Conservation (phyloP, 305 asterid species). For the Rubia peregrina region DNA sequence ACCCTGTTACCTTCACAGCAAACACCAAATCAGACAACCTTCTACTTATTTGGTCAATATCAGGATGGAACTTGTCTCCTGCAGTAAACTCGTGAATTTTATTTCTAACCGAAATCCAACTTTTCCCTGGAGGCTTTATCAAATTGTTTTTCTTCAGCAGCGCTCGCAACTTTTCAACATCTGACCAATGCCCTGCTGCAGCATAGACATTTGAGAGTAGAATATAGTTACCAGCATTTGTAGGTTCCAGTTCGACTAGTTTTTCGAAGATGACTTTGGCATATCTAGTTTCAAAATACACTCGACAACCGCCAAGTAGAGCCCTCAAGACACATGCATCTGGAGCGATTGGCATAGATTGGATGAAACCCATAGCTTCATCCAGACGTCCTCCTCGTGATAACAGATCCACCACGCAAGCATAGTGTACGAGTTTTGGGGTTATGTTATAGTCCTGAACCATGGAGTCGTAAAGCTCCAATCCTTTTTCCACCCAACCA, state of each 20-base stretch:
- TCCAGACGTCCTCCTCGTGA: slow-evolving; percentile 30
- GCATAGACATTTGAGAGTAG: slow-evolving; percentile 26
- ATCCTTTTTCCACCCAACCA: slow-evolving; percentile 25
- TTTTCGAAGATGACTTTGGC: slow-evolving; percentile 15
- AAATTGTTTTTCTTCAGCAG: slow-evolving; percentile 20
- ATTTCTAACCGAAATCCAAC: slow-evolving; percentile 26
- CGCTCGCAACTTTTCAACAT: slow-evolving; percentile 22
- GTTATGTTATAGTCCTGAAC: slow-evolving; percentile 20
- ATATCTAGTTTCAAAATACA: slow-evolving; percentile 16
- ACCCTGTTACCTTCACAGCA: slow-evolving; percentile 19
- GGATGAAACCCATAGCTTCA: slow-evolving; percentile 24
- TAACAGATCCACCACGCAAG: slow-evolving; percentile 30
- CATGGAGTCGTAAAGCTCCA: slow-evolving; percentile 25
- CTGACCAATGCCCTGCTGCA: slow-evolving; percentile 26
- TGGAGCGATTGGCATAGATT: slow-evolving; percentile 26
- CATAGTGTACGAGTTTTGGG: slow-evolving; percentile 29
- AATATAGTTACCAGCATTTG: slow-evolving; percentile 26
- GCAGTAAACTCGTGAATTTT: slow-evolving; percentile 25
- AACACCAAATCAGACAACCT: slow-evolving; percentile 19
- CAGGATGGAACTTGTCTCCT: slow-evolving; percentile 28
- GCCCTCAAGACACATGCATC: slow-evolving; percentile 23
- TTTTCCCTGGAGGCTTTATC: slow-evolving; percentile 28
- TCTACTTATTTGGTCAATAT: slow-evolving; percentile 13
- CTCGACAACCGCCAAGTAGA: slow-evolving; percentile 24
- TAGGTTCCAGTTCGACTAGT: slow-evolving; percentile 21